A percentile compares a stretch with the other conserved stretches of the same genome.
Conservation (phyloP, 352 stramenopile species). For the Pythium sp. region DNA sequence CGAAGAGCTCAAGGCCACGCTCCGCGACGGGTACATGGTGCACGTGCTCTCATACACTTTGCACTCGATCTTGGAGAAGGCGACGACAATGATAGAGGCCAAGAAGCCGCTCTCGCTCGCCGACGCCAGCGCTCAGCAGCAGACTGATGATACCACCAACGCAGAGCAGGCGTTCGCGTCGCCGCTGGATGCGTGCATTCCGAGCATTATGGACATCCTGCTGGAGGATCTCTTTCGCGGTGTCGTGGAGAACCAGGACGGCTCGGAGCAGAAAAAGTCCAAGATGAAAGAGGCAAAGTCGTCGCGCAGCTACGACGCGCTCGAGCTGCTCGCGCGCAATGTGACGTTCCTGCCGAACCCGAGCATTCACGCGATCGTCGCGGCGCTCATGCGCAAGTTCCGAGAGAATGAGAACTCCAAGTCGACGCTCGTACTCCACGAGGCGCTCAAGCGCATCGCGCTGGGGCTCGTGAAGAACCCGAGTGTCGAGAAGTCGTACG, state of each 20-base stretch:
- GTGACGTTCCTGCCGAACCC: slow-evolving; percentile 87
- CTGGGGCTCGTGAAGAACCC: slow-evolving; percentile 80
- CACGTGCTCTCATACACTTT: slow-evolving; percentile 88
- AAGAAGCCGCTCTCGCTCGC: slow-evolving; percentile 37
- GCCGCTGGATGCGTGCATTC: slow-evolving; percentile 73
- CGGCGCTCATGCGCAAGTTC: slow-evolving; percentile 73
- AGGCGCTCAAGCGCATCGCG: slow-evolving; percentile 77
- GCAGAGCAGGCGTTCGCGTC: slow-evolving; percentile 46
- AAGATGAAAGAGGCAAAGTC: slow-evolving; percentile 88
- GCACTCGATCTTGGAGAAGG: slow-evolving; percentile 79
- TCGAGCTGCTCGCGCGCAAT: slow-evolving; percentile 77
- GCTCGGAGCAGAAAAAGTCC: slow-evolving; percentile 61
- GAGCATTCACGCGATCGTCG: slow-evolving; percentile 73
- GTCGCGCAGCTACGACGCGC: slow-evolving; percentile 63
- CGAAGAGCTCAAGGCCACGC: slow-evolving; percentile 77
- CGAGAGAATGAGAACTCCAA: slow-evolving; percentile 61
- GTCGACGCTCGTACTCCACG: slow-evolving; percentile 52
- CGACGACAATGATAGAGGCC: slow-evolving; percentile 54
- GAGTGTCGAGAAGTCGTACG: slow-evolving; percentile 81
- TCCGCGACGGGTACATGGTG: slow-evolving; percentile 84
- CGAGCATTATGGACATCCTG: slow-evolving; percentile 80
- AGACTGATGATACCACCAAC: slow-evolving; percentile 15
- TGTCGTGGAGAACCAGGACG: slow-evolving; percentile 53
- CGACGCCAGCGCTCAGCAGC: slow-evolving; percentile 19
- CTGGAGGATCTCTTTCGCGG: slow-evolving; percentile 80